These are phyloP conservation scores for Kodamaea restingae DNA, from an alignment of 805 yeast species.

Conservation along the genomic window DNA sequence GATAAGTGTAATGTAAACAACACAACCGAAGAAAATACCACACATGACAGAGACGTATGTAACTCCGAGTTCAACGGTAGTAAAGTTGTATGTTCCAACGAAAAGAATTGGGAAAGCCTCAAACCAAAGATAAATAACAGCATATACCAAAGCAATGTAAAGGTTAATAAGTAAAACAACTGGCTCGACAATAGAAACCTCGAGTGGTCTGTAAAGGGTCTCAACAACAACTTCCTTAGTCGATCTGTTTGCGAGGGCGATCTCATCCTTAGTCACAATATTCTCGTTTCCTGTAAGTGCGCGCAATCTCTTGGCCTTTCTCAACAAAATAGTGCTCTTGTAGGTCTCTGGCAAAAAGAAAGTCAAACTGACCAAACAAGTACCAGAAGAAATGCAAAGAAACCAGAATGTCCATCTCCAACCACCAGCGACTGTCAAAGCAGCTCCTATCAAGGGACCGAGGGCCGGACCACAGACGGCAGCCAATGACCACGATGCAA, in stretches of 20 bases:
- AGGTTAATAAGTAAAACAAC: slow-evolving; percentile 50
- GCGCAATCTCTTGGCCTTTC: slow-evolving; percentile 48
- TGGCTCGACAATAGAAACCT: slow-evolving; percentile 51
- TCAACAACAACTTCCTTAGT: slow-evolving; percentile 16
- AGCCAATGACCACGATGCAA: slow-evolving; percentile 51
- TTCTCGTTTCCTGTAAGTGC: slow-evolving; percentile 45
- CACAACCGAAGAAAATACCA: slow-evolving; percentile 34
- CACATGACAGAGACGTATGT: slow-evolving; percentile 45
- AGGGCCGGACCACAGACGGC: slow-evolving; percentile 53
- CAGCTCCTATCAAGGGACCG: slow-evolving; percentile 55
- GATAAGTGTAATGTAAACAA: slow-evolving; percentile 10
- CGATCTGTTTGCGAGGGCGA: slow-evolving; percentile 22
- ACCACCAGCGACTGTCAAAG: slow-evolving; percentile 39
- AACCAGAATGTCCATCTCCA: slow-evolving; percentile 60
- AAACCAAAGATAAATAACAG: slow-evolving; percentile 52
- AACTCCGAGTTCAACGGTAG: slow-evolving; percentile 44
- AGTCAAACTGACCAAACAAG: slow-evolving; percentile 29
- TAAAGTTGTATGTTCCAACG: slow-evolving; percentile 40
- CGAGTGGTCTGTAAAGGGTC: slow-evolving; percentile 47
- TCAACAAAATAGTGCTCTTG: slow-evolving; percentile 39
- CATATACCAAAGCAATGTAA: slow-evolving; percentile 50
- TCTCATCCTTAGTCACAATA: slow-evolving; percentile 39
- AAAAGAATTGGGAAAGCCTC: slow-evolving; percentile 62
- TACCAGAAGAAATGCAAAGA: slow-evolving; percentile 39
- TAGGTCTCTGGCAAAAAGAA: slow-evolving; percentile 48